Percentiles rank a stretch among this genome's conserved stretches.
phyloP scores from a whole-genome alignment of 495 filamentous ascomycete genomes.

The Talaromyces thailandensis region DNA sequence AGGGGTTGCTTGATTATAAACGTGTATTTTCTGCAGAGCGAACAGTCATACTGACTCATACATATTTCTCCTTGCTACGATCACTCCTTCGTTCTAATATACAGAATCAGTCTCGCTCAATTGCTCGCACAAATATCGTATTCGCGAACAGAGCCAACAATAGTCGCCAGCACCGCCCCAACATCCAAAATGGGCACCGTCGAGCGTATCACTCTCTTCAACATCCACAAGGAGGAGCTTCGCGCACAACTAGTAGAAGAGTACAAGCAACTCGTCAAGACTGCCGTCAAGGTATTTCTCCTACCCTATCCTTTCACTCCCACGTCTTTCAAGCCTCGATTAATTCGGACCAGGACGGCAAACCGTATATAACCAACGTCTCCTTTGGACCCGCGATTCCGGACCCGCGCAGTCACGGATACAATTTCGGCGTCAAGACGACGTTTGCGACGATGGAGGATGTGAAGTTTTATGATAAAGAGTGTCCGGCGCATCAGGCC shows the following conservation, averaged over 20 bases:
- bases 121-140: not conserved
- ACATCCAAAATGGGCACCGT: constrained; percentile 32
- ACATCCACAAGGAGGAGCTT: constrained; percentile 41
- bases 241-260: constrained; percentile 33
- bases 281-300: constrained; percentile 37
- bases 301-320: not conserved
- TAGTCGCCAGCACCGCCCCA: not conserved
- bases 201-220: constrained; percentile 52
- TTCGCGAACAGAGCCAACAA: not conserved
- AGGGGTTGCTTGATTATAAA: not conserved
- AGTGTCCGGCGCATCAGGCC: constrained; percentile 51
- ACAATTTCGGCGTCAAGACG: constrained; percentile 48
- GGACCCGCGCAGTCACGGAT: constrained; percentile 54
- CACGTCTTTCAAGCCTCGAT: not conserved
- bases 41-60: not conserved
- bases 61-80: not conserved
- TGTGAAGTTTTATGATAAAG: constrained; percentile 60
- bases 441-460: constrained; percentile 56
- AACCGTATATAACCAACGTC: constrained; percentile 53
- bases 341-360: constrained; percentile 42
- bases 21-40: not conserved
- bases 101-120: not conserved
- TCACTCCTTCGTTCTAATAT: not conserved
- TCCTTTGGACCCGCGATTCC: constrained; percentile 33
- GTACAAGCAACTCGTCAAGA: constrained; percentile 42